Evolutionary conservation across 495 filamentous ascomycete genomes (phyloP).

Genomic region (Pseudotulostoma volvatum): DNA sequence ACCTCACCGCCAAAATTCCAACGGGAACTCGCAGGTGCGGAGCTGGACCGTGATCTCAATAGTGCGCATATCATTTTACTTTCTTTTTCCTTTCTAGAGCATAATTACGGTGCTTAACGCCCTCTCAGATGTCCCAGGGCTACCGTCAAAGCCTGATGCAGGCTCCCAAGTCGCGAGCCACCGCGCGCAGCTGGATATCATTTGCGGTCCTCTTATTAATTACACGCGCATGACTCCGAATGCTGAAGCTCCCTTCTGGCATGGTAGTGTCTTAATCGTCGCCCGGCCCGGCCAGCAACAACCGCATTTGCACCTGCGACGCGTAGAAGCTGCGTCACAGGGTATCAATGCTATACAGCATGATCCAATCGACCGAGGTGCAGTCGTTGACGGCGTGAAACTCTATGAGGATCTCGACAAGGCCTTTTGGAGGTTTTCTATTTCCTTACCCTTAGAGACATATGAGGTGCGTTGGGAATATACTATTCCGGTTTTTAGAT

Average conservation of each 20-base stretch:
- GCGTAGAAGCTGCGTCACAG: constrained; percentile 21
- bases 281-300: constrained; percentile 43
- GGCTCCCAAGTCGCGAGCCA: constrained; percentile 1
- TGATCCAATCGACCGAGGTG: background rate
- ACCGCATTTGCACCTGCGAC: constrained; percentile 34
- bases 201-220: constrained; percentile 72
- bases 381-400: constrained; percentile 36
- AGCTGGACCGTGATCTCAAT: too few species aligned
- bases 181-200: constrained; percentile 39
- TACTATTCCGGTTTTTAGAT: constrained; percentile 24
- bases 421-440: constrained; percentile 67
- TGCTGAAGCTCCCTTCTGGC: constrained; percentile 40
- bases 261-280: constrained; percentile 71
- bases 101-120: too few species aligned
- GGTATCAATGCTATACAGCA: constrained; percentile 3
- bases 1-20: too few species aligned
- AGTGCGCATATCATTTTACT: too few species aligned
- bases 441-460: constrained; percentile 34
- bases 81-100: too few species aligned
- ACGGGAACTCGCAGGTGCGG: too few species aligned
- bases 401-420: constrained; percentile 65
- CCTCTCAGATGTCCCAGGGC: too few species aligned
- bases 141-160: too few species aligned
- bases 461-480: constrained; percentile 36
- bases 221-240: constrained; percentile 63